Base-by-base conservation (phyloP, 2,329 filamentous ascomycete species). In the Hymenoscyphus salicellus region DNA sequence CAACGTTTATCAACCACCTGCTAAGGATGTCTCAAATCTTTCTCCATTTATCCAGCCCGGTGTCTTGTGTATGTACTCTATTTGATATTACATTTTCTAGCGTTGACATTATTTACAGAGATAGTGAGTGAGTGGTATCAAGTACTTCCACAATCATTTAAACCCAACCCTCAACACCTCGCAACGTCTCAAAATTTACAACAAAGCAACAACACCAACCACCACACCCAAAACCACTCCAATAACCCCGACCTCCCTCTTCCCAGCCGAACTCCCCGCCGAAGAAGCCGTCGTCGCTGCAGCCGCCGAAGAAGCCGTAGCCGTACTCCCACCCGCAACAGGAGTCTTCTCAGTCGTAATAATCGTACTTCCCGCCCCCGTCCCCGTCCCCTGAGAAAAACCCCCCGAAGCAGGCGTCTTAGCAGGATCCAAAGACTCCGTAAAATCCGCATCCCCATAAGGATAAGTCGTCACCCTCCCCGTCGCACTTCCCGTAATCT, bases 401-500 rank as follows among this genome's bases (percentile, higher is more conserved):
- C 33, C 33, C 14, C 33, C 33, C 33, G 5, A 59, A 38, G 33
- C 33, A 14, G 33, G 33, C 33, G 55, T 57, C 28, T 63, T 63
- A 7, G 60, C 58, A 16, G 33, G 11, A 16, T 38, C 11, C 33
- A 38, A 38, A 38, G 10, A 14, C 33, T 10, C 32, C 2, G 33
- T 38, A 10, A 3, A 10, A 38, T 38, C 33, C 33, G 10, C 33
- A 14, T 10, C 14, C 10, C 33, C 33, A 14, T 3, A 3, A 30
- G 8, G 10, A 38, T 26, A 66, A 16, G 14, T 59, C 2, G 58
- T 65, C 60, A 63, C 38, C 55, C 68, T 66, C 32, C 71, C 72
- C 28, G 77, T 74, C 7, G 77, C 78, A 46, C 73, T 75, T n/a
- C 80, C 79, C 16, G 78, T 80, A 61, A 82, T 80, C 14, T 68